A percentile compares a stretch with the other conserved stretches of the same genome.
Evolutionary conservation across 106 monocot genomes (phyloP).

Genomic region (Hemerocallis citrina): DNA sequence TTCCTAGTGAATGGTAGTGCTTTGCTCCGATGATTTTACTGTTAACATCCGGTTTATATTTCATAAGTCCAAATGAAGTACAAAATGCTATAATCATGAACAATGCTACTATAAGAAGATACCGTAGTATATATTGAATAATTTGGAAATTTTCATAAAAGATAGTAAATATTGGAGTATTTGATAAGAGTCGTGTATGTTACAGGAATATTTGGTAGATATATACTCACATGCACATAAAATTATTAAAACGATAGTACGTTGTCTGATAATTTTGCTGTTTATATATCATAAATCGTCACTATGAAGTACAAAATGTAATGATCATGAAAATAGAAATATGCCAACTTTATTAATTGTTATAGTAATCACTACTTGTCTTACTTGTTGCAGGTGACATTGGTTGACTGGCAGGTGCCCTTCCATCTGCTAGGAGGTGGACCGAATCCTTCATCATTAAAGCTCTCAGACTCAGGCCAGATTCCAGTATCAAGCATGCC

Average conservation of each 20-base stretch:
- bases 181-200: no score
- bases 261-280: no score
- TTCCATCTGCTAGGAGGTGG: constrained; percentile 31
- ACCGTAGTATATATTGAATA: neutral
- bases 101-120: neutral
- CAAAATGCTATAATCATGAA: neutral
- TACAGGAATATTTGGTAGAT: no score
- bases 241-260: no score
- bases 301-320: no score
- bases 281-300: no score
- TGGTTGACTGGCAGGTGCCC: constrained; percentile 17
- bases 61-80: neutral
- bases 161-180: neutral
- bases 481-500: constrained; percentile 28
- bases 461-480: constrained; percentile 27
- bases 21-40: constrained; percentile 24
- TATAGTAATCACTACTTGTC: neutral
- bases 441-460: constrained; percentile 19
- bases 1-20: constrained; percentile 5
- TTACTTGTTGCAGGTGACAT: constrained; percentile 39
- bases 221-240: no score
- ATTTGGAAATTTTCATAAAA: neutral
- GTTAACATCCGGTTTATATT: neutral
- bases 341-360: neutral
- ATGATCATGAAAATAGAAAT: no score